A percentile compares a stretch with the other conserved stretches of the same genome.
Evolutionary conservation across 768 basidiomycete species (phyloP).

Genomic region (Trametes villosa): DNA sequence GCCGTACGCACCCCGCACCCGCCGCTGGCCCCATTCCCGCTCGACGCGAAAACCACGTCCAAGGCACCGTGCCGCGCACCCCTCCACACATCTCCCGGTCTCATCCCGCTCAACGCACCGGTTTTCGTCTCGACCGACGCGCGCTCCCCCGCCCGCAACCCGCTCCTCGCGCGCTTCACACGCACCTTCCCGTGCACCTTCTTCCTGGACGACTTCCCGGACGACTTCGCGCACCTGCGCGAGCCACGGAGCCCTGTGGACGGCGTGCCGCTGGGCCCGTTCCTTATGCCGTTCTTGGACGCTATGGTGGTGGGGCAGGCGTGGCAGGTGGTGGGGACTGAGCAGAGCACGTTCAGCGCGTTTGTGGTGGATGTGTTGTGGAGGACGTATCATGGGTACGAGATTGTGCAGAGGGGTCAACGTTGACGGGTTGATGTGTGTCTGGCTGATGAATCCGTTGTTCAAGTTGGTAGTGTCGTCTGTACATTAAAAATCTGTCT

Average conservation of each 20-base stretch:
- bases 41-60: constrained; percentile 1
- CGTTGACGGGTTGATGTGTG: neutral
- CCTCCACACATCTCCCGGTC: constrained; percentile 46
- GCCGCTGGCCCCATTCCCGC: constrained; percentile 32
- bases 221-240: constrained; percentile 35
- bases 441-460: too few species aligned
- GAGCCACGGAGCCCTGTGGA: constrained; percentile 51
- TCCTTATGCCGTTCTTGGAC: constrained; percentile 68
- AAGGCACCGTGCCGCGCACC: constrained; percentile 43
- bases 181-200: constrained; percentile 68
- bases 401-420: constrained; percentile 43
- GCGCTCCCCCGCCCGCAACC: constrained; percentile 42
- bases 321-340: constrained; percentile 64
- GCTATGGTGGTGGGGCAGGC: constrained; percentile 69
- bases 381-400: constrained; percentile 56
- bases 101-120: constrained; percentile 54
- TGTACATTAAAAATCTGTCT: too few species aligned
- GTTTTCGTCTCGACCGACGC: constrained; percentile 72
- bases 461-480: too few species aligned
- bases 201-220: constrained; percentile 55
- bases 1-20: constrained; percentile 33
- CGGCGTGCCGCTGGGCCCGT: constrained; percentile 47
- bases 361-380: constrained; percentile 73
- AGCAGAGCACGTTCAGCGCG: constrained; percentile 74
- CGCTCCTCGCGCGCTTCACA: constrained; percentile 49